These are phyloP conservation scores for Hymenoscyphus linearis DNA, from an alignment of 2,329 filamentous ascomycete species.

Conservation along the genomic window DNA sequence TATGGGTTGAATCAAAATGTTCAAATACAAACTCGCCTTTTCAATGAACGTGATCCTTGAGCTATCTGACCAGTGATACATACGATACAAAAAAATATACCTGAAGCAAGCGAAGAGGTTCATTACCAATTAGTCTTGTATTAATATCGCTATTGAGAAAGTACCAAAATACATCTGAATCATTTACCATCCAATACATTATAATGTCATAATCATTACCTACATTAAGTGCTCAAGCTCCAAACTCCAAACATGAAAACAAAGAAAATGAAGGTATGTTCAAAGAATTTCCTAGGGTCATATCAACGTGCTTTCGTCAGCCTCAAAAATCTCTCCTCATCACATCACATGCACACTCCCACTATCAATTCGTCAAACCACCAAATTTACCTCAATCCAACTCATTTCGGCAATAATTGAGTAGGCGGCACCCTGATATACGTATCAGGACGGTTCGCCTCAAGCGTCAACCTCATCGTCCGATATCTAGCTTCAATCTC, in stretches of 20 bases:
- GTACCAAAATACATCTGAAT: too few relatives aligned
- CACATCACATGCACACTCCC: background rate
- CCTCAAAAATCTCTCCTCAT: background rate
- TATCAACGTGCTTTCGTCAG: background rate
- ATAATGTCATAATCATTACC: background rate
- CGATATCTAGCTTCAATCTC: constrained; percentile 35
- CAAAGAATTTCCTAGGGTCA: background rate
- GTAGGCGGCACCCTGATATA: constrained; percentile 29
- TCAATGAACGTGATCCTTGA: too few relatives aligned
- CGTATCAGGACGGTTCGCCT: constrained; percentile 38
- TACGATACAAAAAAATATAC: too few relatives aligned
- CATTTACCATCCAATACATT: background rate
- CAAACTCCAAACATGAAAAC: background rate
- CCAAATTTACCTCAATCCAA: background rate
- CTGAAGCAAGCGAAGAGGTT: too few relatives aligned
- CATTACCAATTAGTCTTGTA: too few relatives aligned
- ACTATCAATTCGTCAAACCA: background rate
- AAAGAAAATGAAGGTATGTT: background rate
- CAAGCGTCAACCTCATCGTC: constrained; percentile 37
- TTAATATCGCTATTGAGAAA: too few relatives aligned
- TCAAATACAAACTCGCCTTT: too few relatives aligned
- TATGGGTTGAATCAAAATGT: too few relatives aligned
- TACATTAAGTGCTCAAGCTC: background rate
- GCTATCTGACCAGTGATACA: too few relatives aligned
- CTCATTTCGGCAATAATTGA: background rate